Base-by-base conservation (phyloP, 305 asterid genomes). In the Fraxinus floribunda region DNA sequence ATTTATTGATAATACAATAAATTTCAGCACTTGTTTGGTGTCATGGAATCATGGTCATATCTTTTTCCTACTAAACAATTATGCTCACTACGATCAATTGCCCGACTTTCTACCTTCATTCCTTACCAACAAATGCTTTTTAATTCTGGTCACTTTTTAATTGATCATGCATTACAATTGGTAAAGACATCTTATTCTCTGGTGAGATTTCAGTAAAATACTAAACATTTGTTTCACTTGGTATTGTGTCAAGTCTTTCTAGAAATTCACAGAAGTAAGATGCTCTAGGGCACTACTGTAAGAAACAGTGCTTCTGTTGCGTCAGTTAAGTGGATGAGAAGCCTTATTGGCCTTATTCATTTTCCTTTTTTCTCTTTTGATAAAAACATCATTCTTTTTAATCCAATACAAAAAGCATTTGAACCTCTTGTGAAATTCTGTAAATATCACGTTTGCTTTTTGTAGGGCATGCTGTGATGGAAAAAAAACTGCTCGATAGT, bases 401-500 rank as follows among this genome's bases (percentile, higher is more conserved):
- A 29, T 70, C 22, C 20, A 70, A 70, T 30, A 71, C 9, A 11
- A 46, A 44, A 39, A 5, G 24, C 60, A 22, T 76, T 41, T 44
- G 60, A 35, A n/a, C 57, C 64, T 80, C 15, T 29, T 44, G 78
- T n/a, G 32, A 11, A 71, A 75, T 24, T 41, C 13, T 44, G 73
- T 77, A 32, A 75, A 9, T 79, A 64, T 49, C 64, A 60, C 62
- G 68, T 77, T 55, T 66, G 76, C 44, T 8, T 71, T 5, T 29
- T 55, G 30, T 75, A 76, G 34, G 68, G 62, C 66, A 80, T 82
- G 79, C 72, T 80, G 32, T 57, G 15, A 74, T 70, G 84, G 84
- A 16, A 60, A 70, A 70, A 52, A 29, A 46, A 30, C 18, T 72
- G 44, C 72, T 83, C 70, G 24, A 46, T 64, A 78, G 24, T 64